Percentiles rank a stretch among this genome's conserved stretches.
Conservation (phyloP, 148 eudicot species). For the Suaeda aralocaspica region DNA sequence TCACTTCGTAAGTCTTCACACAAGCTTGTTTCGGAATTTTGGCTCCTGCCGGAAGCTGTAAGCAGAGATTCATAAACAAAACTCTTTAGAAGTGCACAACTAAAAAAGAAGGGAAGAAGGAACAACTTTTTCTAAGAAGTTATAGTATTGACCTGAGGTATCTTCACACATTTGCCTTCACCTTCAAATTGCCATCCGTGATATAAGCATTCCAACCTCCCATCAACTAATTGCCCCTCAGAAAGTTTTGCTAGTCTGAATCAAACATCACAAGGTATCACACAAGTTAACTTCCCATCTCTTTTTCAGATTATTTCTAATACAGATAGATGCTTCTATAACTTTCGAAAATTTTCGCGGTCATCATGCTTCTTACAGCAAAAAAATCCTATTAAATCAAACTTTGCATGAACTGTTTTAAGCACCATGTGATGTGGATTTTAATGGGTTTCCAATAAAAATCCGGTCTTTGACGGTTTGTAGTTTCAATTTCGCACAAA, state of each 20-base stretch:
- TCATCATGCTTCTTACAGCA: too few species aligned
- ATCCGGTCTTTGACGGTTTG: too few species aligned
- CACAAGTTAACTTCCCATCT: too few species aligned
- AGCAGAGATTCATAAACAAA: slow-evolving; percentile 5
- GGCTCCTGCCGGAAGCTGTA: slow-evolving; percentile 73
- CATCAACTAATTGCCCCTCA: slow-evolving; percentile 86
- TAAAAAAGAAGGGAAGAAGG: background rate
- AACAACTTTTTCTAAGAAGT: background rate
- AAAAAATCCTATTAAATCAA: too few species aligned
- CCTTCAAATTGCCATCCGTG: slow-evolving; percentile 99
- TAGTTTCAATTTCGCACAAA: too few species aligned
- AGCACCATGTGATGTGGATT: too few species aligned
- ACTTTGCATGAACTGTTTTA: too few species aligned
- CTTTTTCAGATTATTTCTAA: too few species aligned
- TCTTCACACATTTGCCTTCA: slow-evolving; percentile 84
- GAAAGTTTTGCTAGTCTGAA: slow-evolving; percentile 93
- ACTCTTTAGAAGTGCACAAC: background rate
- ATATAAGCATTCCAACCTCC: slow-evolving; percentile 88
- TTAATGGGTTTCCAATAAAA: too few species aligned
- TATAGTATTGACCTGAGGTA: slow-evolving; percentile 72
- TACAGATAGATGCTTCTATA: too few species aligned
- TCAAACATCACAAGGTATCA: background rate
- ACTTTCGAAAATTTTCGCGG: too few species aligned
- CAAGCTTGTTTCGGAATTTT: slow-evolving; percentile 90
- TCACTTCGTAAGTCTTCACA: slow-evolving; percentile 58